phyloP scores from a whole-genome alignment of 371 early-diverging fungal genomes.

The Polyrhizophydium stewartii region DNA sequence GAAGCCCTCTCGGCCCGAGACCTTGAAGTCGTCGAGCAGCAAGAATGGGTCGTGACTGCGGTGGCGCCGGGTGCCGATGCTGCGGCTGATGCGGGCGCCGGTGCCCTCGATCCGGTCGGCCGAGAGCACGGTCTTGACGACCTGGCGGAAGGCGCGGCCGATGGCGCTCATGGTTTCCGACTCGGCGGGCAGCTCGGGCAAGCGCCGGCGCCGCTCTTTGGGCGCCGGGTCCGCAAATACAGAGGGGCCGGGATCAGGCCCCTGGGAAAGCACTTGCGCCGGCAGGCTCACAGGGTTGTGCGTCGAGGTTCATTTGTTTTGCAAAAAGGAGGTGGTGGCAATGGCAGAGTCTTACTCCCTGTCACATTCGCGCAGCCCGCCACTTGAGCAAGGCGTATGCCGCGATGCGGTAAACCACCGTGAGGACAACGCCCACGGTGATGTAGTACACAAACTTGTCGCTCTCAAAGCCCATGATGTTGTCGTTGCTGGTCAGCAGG shows the following conservation, averaged over 20 bases:
- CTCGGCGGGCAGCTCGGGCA: no score
- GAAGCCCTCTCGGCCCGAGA: slow-evolving; percentile 31
- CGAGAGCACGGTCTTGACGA: not conserved
- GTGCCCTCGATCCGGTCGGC: slow-evolving; percentile 40
- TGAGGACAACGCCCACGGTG: slow-evolving; percentile 15
- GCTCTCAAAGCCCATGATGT: slow-evolving; percentile 10
- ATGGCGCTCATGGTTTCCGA: no score
- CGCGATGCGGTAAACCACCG: slow-evolving; percentile 22
- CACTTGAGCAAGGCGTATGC: slow-evolving; percentile 18
- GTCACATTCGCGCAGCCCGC: no score
- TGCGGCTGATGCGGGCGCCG: slow-evolving; percentile 64
- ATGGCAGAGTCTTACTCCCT: no score
- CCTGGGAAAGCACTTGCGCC: no score
- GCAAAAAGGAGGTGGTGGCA: no score
- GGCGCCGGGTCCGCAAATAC: no score
- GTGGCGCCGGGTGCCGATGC: slow-evolving; percentile 61
- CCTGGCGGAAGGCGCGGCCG: no score
- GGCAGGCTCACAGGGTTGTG: no score
- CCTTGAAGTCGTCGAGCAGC: slow-evolving; percentile 73
- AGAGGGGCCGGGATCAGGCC: no score
- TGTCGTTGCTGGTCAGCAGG: slow-evolving; percentile 4
- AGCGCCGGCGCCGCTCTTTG: no score
- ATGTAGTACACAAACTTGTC: slow-evolving; percentile 15
- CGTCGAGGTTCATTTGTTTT: no score
- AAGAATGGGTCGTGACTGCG: slow-evolving; percentile 78